Base-by-base conservation (phyloP, 169 alveolate species). In the Plasmodium ovale region DNA sequence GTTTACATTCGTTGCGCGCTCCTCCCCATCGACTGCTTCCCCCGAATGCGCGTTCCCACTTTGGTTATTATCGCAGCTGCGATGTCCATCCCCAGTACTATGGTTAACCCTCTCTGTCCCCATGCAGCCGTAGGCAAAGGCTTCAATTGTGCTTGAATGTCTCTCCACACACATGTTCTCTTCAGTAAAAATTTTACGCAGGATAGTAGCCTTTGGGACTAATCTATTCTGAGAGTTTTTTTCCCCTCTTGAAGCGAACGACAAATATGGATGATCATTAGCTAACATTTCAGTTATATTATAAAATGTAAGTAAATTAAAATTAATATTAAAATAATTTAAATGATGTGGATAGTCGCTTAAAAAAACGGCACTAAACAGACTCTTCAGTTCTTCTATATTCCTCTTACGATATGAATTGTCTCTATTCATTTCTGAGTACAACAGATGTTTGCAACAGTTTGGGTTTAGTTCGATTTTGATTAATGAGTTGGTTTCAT, bases 311-410 rank as follows among this genome's bases (percentile, higher is more conserved):
- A 72, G 25, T 21, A 6, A 33, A 7, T 72, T 72, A 23, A 72
- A 2, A 29, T 72, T 64, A 27, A 54, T 56, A 59, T 72, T 72
- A 9, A 72, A 72, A 72, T 72, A 44, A 44, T 33, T 60, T 72
- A 72, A 35, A 72, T 72, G 33, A 7, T 72, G 87, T 19, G 87
- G 87, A 44, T 39, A 23, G 25, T 19, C n/a, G 47, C 33, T 54
- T 72, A 72, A 3, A 49, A 25, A 72, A 33, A 23, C 16, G 5
- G n/a, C 2, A 2, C n/a, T 21, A 31, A 47, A 19, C 1, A 72
- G 29, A 39, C 9, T 27, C 16, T 29, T 60, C n/a, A 62, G 27
- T 16, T 54, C 31, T 19, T 56, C n/a, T 39, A 7, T 10, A 27
- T 72, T 3, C 5, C 23, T 14, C n/a, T n/a, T 72, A 54, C 12